A percentile compares a stretch with the other conserved stretches of the same genome.
Evolutionary conservation across 139 green algal species (phyloP).

Genomic region (Edaphochlamys debaryana): DNA sequence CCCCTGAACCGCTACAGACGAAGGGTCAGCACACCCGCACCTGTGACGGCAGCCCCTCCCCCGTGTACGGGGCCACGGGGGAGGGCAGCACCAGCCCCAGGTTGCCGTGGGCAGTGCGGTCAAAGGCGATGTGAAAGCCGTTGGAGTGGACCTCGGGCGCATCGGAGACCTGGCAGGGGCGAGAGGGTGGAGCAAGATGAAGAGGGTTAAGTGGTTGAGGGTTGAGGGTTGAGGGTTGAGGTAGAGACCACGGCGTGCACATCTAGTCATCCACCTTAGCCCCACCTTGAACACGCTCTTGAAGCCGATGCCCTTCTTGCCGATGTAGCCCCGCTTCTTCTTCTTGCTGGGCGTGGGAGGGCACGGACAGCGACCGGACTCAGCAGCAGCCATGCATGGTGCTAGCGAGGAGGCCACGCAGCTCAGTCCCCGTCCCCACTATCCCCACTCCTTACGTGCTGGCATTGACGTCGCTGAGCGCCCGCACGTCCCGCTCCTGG

Average conservation of each 20-base stretch:
- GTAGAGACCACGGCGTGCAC: too few species aligned
- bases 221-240: background rate
- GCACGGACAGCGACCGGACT: background rate
- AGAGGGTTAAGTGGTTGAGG: too few species aligned
- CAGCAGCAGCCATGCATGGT: too few species aligned
- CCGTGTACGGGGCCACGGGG: background rate
- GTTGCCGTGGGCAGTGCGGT: constrained; percentile 2
- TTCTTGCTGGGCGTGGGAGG: constrained; percentile 1
- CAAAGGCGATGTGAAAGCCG: constrained; percentile 52
- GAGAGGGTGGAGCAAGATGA: background rate
- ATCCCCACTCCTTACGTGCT: background rate
- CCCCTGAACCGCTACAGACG: too few species aligned
- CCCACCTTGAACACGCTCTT: constrained; percentile 41
- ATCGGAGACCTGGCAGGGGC: constrained; percentile 21
- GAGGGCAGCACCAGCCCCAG: constrained; percentile 18
- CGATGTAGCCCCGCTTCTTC: constrained; percentile 37
- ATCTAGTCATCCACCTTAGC: background rate
- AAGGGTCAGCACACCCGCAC: too few species aligned
- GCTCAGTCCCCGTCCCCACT: too few species aligned
- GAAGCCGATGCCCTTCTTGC: constrained; percentile 61
- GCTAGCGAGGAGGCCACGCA: too few species aligned
- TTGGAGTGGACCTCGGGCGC: constrained; percentile 48
- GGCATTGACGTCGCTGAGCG: constrained; percentile 5
- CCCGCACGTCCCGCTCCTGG: constrained; percentile 12
- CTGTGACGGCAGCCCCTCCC: too few species aligned